These are phyloP conservation scores for Quercus ilex DNA, from an alignment of 306 rosid genomes.

Conservation along the genomic window DNA sequence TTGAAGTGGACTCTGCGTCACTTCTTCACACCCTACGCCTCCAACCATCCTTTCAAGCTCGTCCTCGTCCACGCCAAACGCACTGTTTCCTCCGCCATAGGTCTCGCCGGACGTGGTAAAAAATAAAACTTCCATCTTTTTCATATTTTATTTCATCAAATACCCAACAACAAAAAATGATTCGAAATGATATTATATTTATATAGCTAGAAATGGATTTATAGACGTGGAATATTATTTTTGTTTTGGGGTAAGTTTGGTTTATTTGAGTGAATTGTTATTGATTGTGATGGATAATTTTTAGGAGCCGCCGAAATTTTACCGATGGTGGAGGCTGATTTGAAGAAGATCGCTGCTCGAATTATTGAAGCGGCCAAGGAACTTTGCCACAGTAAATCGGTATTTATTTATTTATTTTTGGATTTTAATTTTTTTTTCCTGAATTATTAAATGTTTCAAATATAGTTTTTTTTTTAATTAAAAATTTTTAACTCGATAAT, in stretches of 20 bases:
- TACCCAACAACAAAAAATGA: too few relatives aligned
- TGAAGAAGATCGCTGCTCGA: conserved; percentile 33
- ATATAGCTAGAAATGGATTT: too few relatives aligned
- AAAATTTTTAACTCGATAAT: too few relatives aligned
- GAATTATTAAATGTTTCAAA: too few relatives aligned
- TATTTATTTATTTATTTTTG: conserved; percentile 4
- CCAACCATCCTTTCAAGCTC: conserved; percentile 45
- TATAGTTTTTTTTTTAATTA: too few relatives aligned
- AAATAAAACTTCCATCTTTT: too few relatives aligned
- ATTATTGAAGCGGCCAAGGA: conserved; percentile 34
- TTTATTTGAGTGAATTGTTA: too few relatives aligned
- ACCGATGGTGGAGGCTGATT: conserved; percentile 51
- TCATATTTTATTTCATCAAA: too few relatives aligned
- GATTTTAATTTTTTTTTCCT: too few relatives aligned
- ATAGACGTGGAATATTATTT: too few relatives aligned
- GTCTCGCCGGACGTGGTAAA: conserved; percentile 70
- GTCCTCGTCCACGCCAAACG: conserved; percentile 64
- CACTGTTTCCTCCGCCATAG: conserved; percentile 29
- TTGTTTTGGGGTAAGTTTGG: too few relatives aligned
- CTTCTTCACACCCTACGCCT: conserved; percentile 21
- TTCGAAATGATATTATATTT: too few relatives aligned
- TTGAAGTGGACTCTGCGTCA: conserved; percentile 64
- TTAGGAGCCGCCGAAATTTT: conserved; percentile 51
- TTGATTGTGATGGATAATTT: neutral
- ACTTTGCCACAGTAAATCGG: conserved; percentile 43